Evolutionary conservation across 169 alveolate species (phyloP).

Genomic region (Cryptosporidium tyzzeri): DNA sequence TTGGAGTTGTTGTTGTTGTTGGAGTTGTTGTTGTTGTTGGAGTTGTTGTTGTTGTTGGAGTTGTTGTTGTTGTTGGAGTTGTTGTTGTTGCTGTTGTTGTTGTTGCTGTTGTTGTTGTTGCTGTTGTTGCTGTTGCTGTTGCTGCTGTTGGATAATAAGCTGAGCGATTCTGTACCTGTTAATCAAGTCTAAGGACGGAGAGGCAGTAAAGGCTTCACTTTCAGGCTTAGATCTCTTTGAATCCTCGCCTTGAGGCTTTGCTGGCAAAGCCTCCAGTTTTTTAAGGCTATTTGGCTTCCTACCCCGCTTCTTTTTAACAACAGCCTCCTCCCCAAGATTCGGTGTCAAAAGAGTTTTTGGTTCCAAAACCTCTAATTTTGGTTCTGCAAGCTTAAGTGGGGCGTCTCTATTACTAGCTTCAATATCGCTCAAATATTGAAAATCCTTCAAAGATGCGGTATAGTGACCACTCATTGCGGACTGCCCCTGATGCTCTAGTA

Average conservation of each 20-base stretch:
- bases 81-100: no score
- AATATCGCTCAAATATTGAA: constrained; percentile 19
- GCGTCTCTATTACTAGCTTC: background rate
- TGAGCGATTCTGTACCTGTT: constrained; percentile 63
- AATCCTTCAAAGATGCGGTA: constrained; percentile 69
- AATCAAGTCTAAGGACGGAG: constrained; percentile 39
- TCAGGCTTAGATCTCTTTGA: constrained; percentile 22
- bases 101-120: no score
- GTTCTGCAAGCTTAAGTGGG: background rate
- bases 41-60: background rate
- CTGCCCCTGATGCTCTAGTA: constrained; percentile 71
- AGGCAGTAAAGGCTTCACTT: constrained; percentile 17
- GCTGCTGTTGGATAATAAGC: constrained; percentile 26
- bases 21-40: background rate
- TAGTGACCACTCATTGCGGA: constrained; percentile 75
- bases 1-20: background rate
- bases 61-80: no score
- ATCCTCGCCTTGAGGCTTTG: constrained; percentile 3
- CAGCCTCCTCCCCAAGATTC: constrained; percentile 1
- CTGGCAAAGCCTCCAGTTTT: background rate
- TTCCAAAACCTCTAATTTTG: background rate
- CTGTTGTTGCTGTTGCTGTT: background rate
- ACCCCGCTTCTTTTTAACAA: constrained; percentile 28
- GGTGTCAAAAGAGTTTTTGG: background rate
- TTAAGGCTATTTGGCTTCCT: constrained; percentile 32